These are phyloP conservation scores for Aspergillus hortae DNA, from an alignment of 2,329 filamentous ascomycete species.

Conservation along the genomic window DNA sequence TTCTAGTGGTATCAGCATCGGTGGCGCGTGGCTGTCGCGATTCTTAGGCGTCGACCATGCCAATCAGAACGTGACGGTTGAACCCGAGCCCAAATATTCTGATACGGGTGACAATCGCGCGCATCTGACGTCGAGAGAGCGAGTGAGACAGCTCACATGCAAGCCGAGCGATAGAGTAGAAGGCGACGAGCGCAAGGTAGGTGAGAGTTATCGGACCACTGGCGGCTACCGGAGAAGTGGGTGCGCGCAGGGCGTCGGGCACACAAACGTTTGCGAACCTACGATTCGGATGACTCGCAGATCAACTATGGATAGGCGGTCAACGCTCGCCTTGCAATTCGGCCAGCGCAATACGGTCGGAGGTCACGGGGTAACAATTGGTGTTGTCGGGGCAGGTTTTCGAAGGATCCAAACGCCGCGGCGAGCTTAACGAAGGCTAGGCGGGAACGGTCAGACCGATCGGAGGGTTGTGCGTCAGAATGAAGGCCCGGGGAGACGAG, in stretches of 20 bases:
- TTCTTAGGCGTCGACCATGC: conserved; percentile 15
- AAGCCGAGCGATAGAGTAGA: background rate
- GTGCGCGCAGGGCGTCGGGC: conserved; percentile 20
- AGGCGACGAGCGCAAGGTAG: conserved; percentile 2
- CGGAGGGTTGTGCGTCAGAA: conserved; percentile 1
- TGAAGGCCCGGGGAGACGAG: background rate
- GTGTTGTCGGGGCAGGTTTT: background rate
- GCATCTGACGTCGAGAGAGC: conserved; percentile 7
- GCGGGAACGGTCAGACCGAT: conserved; percentile 8
- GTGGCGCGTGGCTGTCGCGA: conserved; percentile 16
- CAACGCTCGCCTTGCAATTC: conserved; percentile 5
- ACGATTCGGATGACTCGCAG: conserved; percentile 7
- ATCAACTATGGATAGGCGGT: conserved; percentile 14
- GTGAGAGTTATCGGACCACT: background rate
- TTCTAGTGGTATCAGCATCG: conserved; percentile 17
- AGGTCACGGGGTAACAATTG: background rate
- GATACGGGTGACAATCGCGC: conserved; percentile 1
- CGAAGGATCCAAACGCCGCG: background rate
- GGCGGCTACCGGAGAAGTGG: background rate
- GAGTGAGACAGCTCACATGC: conserved; percentile 6
- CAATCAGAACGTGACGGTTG: conserved; percentile 15
- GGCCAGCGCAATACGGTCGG: background rate
- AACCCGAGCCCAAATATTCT: conserved; percentile 1
- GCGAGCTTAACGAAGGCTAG: conserved; percentile 1
- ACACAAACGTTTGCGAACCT: conserved; percentile 14